Evolutionary conservation across 176 grass and related monocot species (phyloP), one percentile per base, ranked within the genome.

Genomic region (Bonia amplexicaulis): DNA sequence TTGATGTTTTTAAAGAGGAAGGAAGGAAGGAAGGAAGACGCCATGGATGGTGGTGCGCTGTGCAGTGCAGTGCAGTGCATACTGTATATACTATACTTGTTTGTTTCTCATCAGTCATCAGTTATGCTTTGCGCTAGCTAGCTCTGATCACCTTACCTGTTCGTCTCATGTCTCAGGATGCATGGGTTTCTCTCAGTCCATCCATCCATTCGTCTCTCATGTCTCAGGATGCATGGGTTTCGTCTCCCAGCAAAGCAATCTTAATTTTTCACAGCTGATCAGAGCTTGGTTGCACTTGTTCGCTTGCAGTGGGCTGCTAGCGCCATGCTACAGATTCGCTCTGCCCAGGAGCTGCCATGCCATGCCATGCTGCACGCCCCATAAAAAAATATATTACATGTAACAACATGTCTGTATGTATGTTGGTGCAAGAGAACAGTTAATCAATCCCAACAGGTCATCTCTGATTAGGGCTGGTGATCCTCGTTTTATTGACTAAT

Each of bases 291-390:
- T 33, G 73, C n/a, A 54, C 48, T 81, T 66, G 82, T 79, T 89
- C 51, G 62, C 33, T 82, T 63, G 8, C 45, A 62, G 6, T 47
- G 60, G 71, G 51, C 62, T 17, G 48, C 69, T 74, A 74, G 78
- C 33, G 65, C 14, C 66, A 51, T 63, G 78, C 61, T 69, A 49
- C 79, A 82, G 86, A 77, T 87, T 87, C 85, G 80, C 46, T 82
- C 59, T 53, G 20, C 44, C 48, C 61, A 23, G 59, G 31, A 54
- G 13, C 13, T 68, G n/a, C 53, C 5, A 81, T 61, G 33, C 53
- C 5, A 81, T 61, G 33, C 45, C 53, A 55, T 55, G 35, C 52
- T 11, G 57, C 75, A 62, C 44, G 1, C 16, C 0, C 45, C 47
- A 55, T 81, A 7, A 6, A 52, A 52, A 51, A 72, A 2, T 19